phyloP scores from a whole-genome alignment of 2,329 filamentous ascomycete species.

The Zymoseptoria pseudotritici region DNA sequence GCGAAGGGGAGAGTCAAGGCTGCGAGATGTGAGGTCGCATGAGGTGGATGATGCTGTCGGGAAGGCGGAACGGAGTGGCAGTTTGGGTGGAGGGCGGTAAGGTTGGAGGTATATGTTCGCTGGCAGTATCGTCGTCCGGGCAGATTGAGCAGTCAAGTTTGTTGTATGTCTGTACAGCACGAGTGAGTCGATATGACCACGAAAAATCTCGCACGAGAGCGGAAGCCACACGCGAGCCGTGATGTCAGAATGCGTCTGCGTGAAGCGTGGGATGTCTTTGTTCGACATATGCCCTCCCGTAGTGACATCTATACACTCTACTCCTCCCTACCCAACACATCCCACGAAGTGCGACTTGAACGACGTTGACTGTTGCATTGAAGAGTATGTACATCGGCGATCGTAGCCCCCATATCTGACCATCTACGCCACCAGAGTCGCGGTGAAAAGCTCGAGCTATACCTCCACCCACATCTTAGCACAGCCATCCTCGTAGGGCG shows the following conservation, averaged over 20 bases:
- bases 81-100: background rate
- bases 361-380: too few relatives aligned
- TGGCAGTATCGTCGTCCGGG: background rate
- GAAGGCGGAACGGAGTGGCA: background rate
- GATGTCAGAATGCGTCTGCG: background rate
- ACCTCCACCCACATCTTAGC: too few relatives aligned
- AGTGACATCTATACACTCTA: background rate
- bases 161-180: background rate
- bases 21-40: background rate
- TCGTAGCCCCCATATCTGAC: too few relatives aligned
- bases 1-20: background rate
- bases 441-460: too few relatives aligned
- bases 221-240: background rate
- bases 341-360: too few relatives aligned
- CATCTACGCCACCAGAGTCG: too few relatives aligned
- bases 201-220: background rate
- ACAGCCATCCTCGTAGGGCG: background rate
- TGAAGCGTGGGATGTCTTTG: background rate
- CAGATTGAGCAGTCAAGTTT: background rate
- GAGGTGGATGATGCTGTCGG: background rate
- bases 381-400: too few relatives aligned
- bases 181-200: background rate
- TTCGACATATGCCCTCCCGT: background rate
- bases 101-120: background rate
- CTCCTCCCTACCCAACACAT: too few relatives aligned